A percentile compares a stretch with the other conserved stretches of the same genome.
Evolutionary conservation across 345 rosid genomes (phyloP).

Genomic region (Arabidopsis arenosa): DNA sequence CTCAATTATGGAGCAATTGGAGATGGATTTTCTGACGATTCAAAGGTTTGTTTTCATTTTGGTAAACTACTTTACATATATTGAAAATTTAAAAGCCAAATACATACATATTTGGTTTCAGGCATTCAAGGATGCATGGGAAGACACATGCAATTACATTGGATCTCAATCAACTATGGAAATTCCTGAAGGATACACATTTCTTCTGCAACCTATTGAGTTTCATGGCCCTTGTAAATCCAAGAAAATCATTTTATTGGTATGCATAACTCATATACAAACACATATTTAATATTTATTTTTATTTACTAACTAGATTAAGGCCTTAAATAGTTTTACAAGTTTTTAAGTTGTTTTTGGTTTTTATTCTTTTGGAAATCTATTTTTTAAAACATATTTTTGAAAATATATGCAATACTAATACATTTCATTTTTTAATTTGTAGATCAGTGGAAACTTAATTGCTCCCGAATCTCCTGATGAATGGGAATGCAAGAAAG

Average conservation of each 20-base stretch:
- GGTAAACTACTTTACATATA: slow-evolving; percentile 14
- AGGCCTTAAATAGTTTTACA: neutral
- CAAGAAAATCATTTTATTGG: slow-evolving; percentile 37
- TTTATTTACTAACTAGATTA: neutral
- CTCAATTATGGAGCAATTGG: slow-evolving; percentile 49
- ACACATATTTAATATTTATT: neutral
- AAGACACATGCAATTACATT: slow-evolving; percentile 43
- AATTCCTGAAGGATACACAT: slow-evolving; percentile 46
- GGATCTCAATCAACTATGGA: slow-evolving; percentile 28
- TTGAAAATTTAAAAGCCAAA: neutral
- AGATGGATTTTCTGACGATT: slow-evolving; percentile 47
- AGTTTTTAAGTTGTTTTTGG: neutral
- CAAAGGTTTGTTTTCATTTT: slow-evolving; percentile 38
- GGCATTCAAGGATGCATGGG: slow-evolving; percentile 55
- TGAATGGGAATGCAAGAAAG: slow-evolving; percentile 47
- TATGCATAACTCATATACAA: slow-evolving; percentile 3
- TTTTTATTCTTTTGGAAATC: neutral
- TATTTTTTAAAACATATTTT: neutral
- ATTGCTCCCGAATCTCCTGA: slow-evolving; percentile 48
- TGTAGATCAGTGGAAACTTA: slow-evolving; percentile 49
- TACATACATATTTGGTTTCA: neutral
- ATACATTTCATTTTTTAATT: neutral
- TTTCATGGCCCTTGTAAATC: slow-evolving; percentile 52
- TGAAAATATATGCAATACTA: neutral
- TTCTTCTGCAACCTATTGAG: slow-evolving; percentile 47